Evolutionary conservation across 2,329 filamentous ascomycete genomes (phyloP), one percentile per base, ranked within the genome.

Genomic region (Colletotrichum liriopes): DNA sequence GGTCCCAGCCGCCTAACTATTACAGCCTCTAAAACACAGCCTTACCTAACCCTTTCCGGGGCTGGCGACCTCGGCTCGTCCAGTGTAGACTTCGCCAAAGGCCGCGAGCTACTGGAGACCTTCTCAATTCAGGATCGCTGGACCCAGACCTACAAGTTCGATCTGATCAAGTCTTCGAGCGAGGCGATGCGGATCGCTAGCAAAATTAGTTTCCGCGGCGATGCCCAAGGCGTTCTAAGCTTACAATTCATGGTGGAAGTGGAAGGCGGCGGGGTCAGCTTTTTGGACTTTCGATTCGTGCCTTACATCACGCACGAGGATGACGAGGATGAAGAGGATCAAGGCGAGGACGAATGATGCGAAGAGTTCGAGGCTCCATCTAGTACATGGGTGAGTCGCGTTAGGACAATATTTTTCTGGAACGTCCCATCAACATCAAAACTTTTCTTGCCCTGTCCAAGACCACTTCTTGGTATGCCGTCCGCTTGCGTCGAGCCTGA

Each of bases 241-340:
- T 84, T 98, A 80, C 96, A 99, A 79, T 98, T 98, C 78, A 96
- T 99, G 93, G 92, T 99, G 20, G 94, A 98, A 79, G 87, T 95
- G 52, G 94, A 96, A 73, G 89, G 89, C 8, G 88, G 89, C 6
- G 86, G 87, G 32, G 86, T 91, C 49, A 93, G 91, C 76, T 97
- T 96, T 82, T 87, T 96, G 32, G 93, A 96, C 81, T 97, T 96
- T 81, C 87, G 93, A 26, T 94, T 96, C 79, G 92, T 97, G 69
- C 94, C 94, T 20, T 92, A 91, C 66, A 86, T 88, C 20, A 88
- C 89, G 29, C 89, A 93, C 52, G 91, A 91, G 37, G 86, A 88
- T 3, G 86, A 86, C 6, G 83, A 83, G 3, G 85, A 85, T 1
- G 83, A 82, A 2, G 83, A 84, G 1, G 81, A 79, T 7, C 80